A percentile compares a stretch with the other conserved stretches of the same genome.
phyloP scores from a whole-genome alignment of 441 rosid species.

The Pelargonium myrrhifolium region DNA sequence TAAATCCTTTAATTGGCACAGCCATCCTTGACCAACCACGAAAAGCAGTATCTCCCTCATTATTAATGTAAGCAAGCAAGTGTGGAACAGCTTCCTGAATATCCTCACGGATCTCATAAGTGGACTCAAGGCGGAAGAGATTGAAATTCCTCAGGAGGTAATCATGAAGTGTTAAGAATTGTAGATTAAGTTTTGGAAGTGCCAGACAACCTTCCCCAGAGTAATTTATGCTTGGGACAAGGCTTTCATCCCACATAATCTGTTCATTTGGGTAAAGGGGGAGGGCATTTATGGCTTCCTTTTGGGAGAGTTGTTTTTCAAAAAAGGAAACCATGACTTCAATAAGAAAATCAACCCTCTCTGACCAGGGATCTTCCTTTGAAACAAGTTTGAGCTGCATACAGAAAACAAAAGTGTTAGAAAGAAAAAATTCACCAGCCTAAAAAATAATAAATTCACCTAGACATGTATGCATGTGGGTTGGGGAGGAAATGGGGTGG shows the following conservation, averaged over 20 bases:
- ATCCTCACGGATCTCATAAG: slow-evolving; percentile 99
- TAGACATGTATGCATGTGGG: background rate
- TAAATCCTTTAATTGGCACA: slow-evolving; percentile 75
- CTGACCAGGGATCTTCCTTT: slow-evolving; percentile 77
- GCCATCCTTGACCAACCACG: slow-evolving; percentile 99
- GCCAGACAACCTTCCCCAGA: slow-evolving; percentile 99
- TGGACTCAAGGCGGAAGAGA: slow-evolving; percentile 96
- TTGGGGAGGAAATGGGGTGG: too few relatives aligned
- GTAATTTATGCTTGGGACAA: slow-evolving; percentile 96
- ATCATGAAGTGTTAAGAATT: slow-evolving; percentile 93
- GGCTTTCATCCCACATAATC: slow-evolving; percentile 99
- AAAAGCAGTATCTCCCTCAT: slow-evolving; percentile 85
- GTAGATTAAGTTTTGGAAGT: slow-evolving; percentile 94
- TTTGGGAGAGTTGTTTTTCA: slow-evolving; percentile 91
- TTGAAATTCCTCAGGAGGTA: slow-evolving; percentile 93
- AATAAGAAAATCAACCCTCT: slow-evolving; percentile 72
- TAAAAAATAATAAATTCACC: background rate
- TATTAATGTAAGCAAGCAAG: slow-evolving; percentile 78
- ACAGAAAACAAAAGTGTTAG: slow-evolving; percentile 8
- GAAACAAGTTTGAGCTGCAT: slow-evolving; percentile 87
- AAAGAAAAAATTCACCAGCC: background rate
- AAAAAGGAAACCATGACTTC: slow-evolving; percentile 94
- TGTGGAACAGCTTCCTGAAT: slow-evolving; percentile 98
- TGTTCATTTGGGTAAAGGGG: slow-evolving; percentile 98
- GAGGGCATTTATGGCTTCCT: slow-evolving; percentile 96